phyloP scores from a whole-genome alignment of 805 yeast species.

The Wickerhamomyces sydowiorum region DNA sequence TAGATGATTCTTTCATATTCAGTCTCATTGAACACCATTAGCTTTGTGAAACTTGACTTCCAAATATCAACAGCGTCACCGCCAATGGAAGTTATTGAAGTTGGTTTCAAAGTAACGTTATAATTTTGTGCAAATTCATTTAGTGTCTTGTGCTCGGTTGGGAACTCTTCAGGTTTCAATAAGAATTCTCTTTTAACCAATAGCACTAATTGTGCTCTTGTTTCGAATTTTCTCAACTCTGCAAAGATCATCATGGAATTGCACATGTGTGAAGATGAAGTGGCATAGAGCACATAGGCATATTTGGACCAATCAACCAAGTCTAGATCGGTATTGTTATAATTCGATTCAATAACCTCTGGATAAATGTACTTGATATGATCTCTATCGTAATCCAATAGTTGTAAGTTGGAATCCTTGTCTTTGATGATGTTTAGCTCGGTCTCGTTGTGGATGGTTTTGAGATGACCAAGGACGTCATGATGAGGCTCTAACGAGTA shows the following conservation, averaged over 20 bases:
- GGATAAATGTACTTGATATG: constrained; percentile 19
- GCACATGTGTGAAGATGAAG: constrained; percentile 44
- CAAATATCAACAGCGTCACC: constrained; percentile 27
- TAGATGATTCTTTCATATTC: constrained; percentile 49
- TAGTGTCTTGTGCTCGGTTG: constrained; percentile 8
- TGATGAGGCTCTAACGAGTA: background rate
- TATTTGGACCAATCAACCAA: constrained; percentile 34
- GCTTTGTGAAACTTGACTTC: constrained; percentile 49
- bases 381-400: constrained; percentile 17
- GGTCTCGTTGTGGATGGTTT: background rate
- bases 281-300: constrained; percentile 61
- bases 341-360: constrained; percentile 17
- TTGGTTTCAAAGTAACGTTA: constrained; percentile 12
- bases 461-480: background rate
- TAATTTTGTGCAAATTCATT: constrained; percentile 5
- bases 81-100: constrained; percentile 11
- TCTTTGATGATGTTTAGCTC: background rate
- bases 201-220: constrained; percentile 42
- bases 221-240: constrained; percentile 30
- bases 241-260: constrained; percentile 44
- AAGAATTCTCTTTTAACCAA: constrained; percentile 29
- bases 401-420: background rate
- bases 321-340: constrained; percentile 11
- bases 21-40: constrained; percentile 42
- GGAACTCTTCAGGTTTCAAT: constrained; percentile 11